Conservation (phyloP, 2,329 filamentous ascomycete species). For the Arachnopeziza araneosa region DNA sequence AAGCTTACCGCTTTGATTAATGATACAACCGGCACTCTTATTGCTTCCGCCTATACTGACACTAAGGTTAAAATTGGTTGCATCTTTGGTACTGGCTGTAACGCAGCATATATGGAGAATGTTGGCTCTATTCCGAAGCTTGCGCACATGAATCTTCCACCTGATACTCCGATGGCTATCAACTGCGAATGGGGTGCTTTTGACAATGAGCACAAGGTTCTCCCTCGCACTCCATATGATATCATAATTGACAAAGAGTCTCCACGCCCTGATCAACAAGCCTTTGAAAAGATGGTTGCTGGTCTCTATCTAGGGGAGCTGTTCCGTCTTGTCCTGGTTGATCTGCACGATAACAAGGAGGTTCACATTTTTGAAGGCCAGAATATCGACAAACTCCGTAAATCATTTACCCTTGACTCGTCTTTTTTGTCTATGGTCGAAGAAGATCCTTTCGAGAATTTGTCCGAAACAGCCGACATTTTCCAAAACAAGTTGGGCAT, state of each 20-base stretch:
- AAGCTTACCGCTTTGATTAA: slow-evolving; percentile 93
- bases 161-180: slow-evolving; percentile 84
- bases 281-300: slow-evolving; percentile 97
- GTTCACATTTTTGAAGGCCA: slow-evolving; percentile 77
- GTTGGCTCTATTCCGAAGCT: slow-evolving; percentile 90
- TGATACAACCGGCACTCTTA: slow-evolving; percentile 94
- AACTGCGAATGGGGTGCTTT: slow-evolving; percentile 98
- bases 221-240: slow-evolving; percentile 82
- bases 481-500: slow-evolving; percentile 74
- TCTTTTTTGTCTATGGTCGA: slow-evolving; percentile 93
- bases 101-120: slow-evolving; percentile 96
- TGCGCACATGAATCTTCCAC: slow-evolving; percentile 79
- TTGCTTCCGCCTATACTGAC: slow-evolving; percentile 97
- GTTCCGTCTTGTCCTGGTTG: slow-evolving; percentile 80
- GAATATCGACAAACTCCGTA: slow-evolving; percentile 73
- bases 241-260: slow-evolving; percentile 84
- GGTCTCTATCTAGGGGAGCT: slow-evolving; percentile 93
- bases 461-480: slow-evolving; percentile 80
- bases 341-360: slow-evolving; percentile 74
- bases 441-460: slow-evolving; percentile 92
- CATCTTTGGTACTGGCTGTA: slow-evolving; percentile 97
- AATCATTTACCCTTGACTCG: slow-evolving; percentile 83
- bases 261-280: slow-evolving; percentile 86
- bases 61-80: slow-evolving; percentile 88
- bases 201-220: slow-evolving; percentile 85